Percentiles rank a stretch among this genome's conserved stretches.
These are phyloP conservation scores for Penicillium sp. DNA, from an alignment of 2,329 filamentous ascomycete genomes.

Conservation along the genomic window DNA sequence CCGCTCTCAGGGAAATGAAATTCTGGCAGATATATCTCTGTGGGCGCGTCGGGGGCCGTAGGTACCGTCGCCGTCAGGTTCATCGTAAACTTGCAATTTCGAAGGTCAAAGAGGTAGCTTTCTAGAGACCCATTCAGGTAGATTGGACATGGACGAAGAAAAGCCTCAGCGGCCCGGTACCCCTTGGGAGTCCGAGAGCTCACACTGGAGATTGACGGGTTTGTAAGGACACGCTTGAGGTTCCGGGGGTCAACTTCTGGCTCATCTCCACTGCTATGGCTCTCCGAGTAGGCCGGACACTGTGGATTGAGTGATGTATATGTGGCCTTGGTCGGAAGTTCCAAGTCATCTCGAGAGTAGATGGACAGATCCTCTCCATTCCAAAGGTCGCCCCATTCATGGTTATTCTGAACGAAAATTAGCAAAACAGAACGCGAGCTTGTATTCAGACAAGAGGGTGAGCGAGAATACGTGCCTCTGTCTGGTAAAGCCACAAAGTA, in stretches of 20 bases:
- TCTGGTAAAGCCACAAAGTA: conserved; percentile 85
- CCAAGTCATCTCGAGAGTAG: conserved; percentile 78
- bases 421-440: background rate
- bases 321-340: conserved; percentile 47
- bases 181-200: conserved; percentile 63
- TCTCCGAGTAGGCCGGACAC: conserved; percentile 60
- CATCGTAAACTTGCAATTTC: conserved; percentile 75
- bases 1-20: conserved; percentile 84
- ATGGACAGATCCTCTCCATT: conserved; percentile 97
- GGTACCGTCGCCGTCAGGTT: conserved; percentile 64
- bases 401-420: conserved; percentile 67
- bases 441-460: background rate
- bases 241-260: conserved; percentile 71
- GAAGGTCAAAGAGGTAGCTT: conserved; percentile 79
- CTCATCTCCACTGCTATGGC: conserved; percentile 48
- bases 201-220: conserved; percentile 60
- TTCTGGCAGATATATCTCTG: conserved; percentile 82
- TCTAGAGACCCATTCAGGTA: conserved; percentile 71
- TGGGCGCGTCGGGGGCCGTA: conserved; percentile 69
- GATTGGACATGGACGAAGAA: conserved; percentile 81
- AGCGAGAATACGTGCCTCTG: conserved; percentile 55
- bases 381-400: conserved; percentile 90
- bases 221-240: conserved; percentile 69
- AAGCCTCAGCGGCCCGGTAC: conserved; percentile 89
- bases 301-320: conserved; percentile 39